Percentiles rank a stretch among this genome's conserved stretches.
These are phyloP conservation scores for Domatiomyces catenatus DNA, from an alignment of 2,329 filamentous ascomycete species.

Conservation along the genomic window DNA sequence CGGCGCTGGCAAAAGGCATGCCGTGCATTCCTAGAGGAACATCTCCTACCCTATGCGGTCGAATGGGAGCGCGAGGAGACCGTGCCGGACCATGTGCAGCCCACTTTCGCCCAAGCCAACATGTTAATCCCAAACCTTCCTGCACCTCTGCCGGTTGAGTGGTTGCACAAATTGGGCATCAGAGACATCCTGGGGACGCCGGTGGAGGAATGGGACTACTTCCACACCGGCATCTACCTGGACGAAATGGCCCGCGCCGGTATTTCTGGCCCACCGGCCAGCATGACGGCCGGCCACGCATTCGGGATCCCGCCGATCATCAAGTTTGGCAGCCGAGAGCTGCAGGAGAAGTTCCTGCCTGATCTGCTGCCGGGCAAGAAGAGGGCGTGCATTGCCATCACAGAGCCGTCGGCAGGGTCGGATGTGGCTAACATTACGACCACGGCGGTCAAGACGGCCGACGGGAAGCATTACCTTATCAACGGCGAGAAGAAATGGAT, in stretches of 20 bases:
- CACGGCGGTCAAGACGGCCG: constrained; percentile 44
- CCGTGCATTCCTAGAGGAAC: constrained; percentile 48
- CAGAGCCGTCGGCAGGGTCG: constrained; percentile 57
- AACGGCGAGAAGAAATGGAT: constrained; percentile 74
- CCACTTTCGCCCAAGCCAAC: constrained; percentile 47
- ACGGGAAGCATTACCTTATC: constrained; percentile 50
- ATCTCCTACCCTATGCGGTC: constrained; percentile 46
- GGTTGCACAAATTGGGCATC: constrained; percentile 51
- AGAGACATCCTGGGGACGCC: constrained; percentile 49
- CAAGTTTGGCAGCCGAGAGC: constrained; percentile 47
- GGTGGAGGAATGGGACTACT: constrained; percentile 59
- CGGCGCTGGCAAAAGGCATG: constrained; percentile 51
- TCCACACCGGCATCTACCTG: constrained; percentile 54
- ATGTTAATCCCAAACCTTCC: constrained; percentile 59
- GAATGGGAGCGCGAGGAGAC: constrained; percentile 56
- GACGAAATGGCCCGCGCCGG: constrained; percentile 58
- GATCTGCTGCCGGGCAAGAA: constrained; percentile 52
- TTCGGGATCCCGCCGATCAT: constrained; percentile 58
- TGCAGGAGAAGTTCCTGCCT: constrained; percentile 53
- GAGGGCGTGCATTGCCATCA: constrained; percentile 61
- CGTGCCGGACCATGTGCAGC: constrained; percentile 49
- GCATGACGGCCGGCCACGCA: constrained; percentile 52
- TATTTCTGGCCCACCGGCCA: constrained; percentile 41
- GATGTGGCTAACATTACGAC: constrained; percentile 62
- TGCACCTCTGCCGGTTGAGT: constrained; percentile 51